A percentile compares a stretch with the other conserved stretches of the same genome.
Conservation (phyloP, 495 filamentous ascomycete species). For the Xylaria castorea region DNA sequence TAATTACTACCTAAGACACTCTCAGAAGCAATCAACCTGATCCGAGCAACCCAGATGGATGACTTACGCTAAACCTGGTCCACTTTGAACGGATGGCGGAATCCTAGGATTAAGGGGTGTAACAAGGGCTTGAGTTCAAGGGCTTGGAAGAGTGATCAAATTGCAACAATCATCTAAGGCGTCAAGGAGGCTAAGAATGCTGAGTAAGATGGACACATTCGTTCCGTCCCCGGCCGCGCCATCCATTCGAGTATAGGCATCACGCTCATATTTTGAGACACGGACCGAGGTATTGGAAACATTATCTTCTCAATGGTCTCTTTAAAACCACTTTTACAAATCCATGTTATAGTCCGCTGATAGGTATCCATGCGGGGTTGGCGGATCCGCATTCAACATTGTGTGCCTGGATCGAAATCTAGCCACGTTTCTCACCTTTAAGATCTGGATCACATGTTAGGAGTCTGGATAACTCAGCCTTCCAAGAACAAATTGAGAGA, state of each 20-base stretch:
- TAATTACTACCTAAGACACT: not conserved
- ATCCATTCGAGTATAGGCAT: not conserved
- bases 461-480: not conserved
- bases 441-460: constrained; percentile 5
- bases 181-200: not conserved
- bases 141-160: too few species aligned
- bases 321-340: not conserved
- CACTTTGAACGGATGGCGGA: too few species aligned
- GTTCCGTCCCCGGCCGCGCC: not conserved
- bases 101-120: too few species aligned
- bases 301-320: not conserved
- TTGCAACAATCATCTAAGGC: too few species aligned
- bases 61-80: too few species aligned
- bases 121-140: too few species aligned
- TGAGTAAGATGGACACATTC: not conserved
- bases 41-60: too few species aligned
- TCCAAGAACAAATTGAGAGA: not conserved
- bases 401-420: not conserved
- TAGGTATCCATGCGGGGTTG: not conserved
- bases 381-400: not conserved
- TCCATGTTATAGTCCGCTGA: not conserved
- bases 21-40: not conserved
- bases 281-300: not conserved
- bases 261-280: not conserved
- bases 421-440: not conserved